Base-by-base conservation (phyloP, 2,329 filamentous ascomycete genomes). In the Ilyonectria sp. region DNA sequence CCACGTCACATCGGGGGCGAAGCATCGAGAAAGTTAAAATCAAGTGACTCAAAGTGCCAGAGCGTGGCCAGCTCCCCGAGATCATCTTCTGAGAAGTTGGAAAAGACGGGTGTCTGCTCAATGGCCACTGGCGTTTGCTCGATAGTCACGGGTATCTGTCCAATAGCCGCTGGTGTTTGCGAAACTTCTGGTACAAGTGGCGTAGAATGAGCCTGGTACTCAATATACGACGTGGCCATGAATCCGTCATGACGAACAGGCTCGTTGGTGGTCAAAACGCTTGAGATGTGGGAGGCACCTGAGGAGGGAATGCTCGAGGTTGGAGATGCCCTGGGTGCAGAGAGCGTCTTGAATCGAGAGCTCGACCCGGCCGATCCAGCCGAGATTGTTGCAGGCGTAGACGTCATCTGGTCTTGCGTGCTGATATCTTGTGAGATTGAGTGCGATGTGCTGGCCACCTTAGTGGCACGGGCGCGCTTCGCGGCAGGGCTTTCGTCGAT, bases 41-140 rank as follows among this genome's bases (percentile, higher is more conserved):
- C 76, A 49, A 81, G 67, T 23, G 75, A 77, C 64, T 79, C 74
- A 44, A 79, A 80, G 52, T 81, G 75, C 79, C 79, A 81, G 23
- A 80, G 59, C 7, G 68, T 71, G 4, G 78, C 78, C 60, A 81
- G 56, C 7, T 79, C 75, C 11, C 79, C 79, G 26, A 81, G 71
- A n/a, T 80, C 77, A 21, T 74, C 71, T n/a, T 79, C 76, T 3
- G 77, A 76, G 23, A 80, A 77, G 43, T 72, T 70, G 7, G 72
- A 75, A 52, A 79, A 78, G 6, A 67, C 52, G 56, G 63, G n/a
- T 59, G 70, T 65, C 60, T 69, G 57, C 31, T 33, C 47, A 2
- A 49, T 52, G 8, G 44, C 9, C 13, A 47, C 46, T 17, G 21
- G 5, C 2, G 52, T 6, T n/a, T 61, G 23, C 37, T 74, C 47